Evolutionary conservation across 805 yeast genomes (phyloP).

Genomic region (Candida awuae): DNA sequence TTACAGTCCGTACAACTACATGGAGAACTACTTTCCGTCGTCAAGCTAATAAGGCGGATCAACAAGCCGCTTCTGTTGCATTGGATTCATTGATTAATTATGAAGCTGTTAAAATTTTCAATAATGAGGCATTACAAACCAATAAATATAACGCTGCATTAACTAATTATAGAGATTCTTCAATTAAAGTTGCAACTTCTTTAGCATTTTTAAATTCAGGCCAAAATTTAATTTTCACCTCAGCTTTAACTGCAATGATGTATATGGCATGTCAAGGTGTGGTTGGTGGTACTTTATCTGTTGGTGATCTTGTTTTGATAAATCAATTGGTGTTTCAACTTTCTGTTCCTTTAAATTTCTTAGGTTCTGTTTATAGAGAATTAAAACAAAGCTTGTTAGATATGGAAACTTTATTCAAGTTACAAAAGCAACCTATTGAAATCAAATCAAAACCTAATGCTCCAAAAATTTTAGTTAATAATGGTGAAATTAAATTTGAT

Average conservation of each 20-base stretch:
- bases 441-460: conserved; percentile 61
- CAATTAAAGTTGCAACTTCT: conserved; percentile 77
- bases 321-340: conserved; percentile 95
- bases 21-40: conserved; percentile 94
- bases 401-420: conserved; percentile 88
- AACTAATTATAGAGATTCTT: conserved; percentile 62
- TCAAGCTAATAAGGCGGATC: conserved; percentile 86
- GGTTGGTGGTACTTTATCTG: conserved; percentile 71
- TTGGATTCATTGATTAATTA: conserved; percentile 88
- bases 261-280: conserved; percentile 95
- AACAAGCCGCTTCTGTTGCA: conserved; percentile 91
- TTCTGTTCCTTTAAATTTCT: conserved; percentile 86
- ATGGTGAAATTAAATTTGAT: conserved; percentile 80
- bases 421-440: conserved; percentile 65
- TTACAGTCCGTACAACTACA: conserved; percentile 87
- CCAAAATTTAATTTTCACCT: conserved; percentile 71
- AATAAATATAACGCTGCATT: conserved; percentile 72
- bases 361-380: conserved; percentile 94
- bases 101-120: conserved; percentile 91
- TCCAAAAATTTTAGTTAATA: conserved; percentile 46
- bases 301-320: conserved; percentile 90
- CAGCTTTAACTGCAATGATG: conserved; percentile 95
- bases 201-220: conserved; percentile 73
- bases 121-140: conserved; percentile 78
- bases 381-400: conserved; percentile 86